Base-by-base conservation (phyloP, 768 basidiomycete genomes). In the Cytidiella melzeri region DNA sequence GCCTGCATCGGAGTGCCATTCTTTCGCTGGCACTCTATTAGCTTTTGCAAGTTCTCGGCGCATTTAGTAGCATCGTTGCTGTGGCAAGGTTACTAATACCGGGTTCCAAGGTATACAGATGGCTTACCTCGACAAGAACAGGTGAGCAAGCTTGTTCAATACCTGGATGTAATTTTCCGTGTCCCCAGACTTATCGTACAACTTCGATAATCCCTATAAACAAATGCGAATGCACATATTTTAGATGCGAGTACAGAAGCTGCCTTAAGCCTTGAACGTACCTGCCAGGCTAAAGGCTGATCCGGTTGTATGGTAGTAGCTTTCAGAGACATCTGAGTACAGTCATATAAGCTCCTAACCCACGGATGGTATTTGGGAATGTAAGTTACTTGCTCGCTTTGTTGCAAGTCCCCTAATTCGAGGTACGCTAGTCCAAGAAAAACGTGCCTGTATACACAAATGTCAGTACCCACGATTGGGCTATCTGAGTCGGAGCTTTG, bases 251-350 rank as follows among this genome's bases (percentile, higher is more conserved):
- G 6, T 21, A 23, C 42, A 39, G 24, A 6, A 26, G 25, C 24
- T 25, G 27, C 12, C 26, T 11, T 11, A 23, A 23, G 25, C 39
- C 9, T 2, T 18, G 15, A 24, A 39, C 73, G 26, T 51, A 84
- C 92, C 83, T 94, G 92, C 84, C 87, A 86, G 13, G 92, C 94
- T 15, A 94, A 73, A 1, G 75, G 67, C 58, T 89, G 85, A 2
- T 77, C 74, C 11, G 84, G 80, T 51, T 81, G 81, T n/a, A 78
- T 53, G 27, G 74, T 70, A 42, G 83, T 87, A 0, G 94, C 95
- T 56, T 79, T 86, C 39, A 73, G 75, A 64, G 95, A 97, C 23
- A 77, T 75, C 91, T 94, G 25, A 26, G 52, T 30, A 13, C 40
- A 13, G 47, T 45, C 51, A 54, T 41, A 59, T 65, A 43, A 63